Percentiles rank a stretch among this genome's conserved stretches.
Conservation (phyloP, 106 monocot species). For the Xerophyta viscosa region DNA sequence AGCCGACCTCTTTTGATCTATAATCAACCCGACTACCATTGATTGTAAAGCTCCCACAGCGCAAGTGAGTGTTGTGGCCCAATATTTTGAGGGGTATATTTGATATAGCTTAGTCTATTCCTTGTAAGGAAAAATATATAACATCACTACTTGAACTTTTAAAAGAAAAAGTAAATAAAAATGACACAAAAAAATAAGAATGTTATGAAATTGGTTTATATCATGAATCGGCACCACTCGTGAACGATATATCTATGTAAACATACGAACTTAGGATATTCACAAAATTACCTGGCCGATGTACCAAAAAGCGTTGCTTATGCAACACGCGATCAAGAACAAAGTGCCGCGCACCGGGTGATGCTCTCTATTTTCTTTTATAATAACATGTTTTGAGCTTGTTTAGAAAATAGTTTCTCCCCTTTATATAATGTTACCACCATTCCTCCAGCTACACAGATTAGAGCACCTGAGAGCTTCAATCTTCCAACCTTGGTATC, state of each 20-base stretch:
- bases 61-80: constrained; percentile 47
- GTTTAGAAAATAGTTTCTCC: not conserved
- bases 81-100: constrained; percentile 41
- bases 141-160: no score
- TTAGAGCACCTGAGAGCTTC: constrained; percentile 14
- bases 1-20: constrained; percentile 12
- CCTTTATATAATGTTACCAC: constrained; percentile 48
- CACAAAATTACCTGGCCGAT: constrained; percentile 30
- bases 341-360: constrained; percentile 26
- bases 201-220: no score
- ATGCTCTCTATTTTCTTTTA: not conserved
- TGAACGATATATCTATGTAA: not conserved
- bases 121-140: not conserved
- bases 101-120: constrained; percentile 41
- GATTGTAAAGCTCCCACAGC: constrained; percentile 30
- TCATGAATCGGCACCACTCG: no score
- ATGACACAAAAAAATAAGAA: no score
- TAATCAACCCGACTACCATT: constrained; percentile 19
- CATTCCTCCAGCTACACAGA: constrained; percentile 34
- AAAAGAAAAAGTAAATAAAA: no score
- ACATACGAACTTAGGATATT: not conserved
- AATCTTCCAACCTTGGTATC: constrained; percentile 12
- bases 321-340: constrained; percentile 35
- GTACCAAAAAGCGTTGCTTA: constrained; percentile 57
- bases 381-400: not conserved